Evolutionary conservation across 2,329 filamentous ascomycete genomes (phyloP).

Genomic region (Tolypocladium tropicale): DNA sequence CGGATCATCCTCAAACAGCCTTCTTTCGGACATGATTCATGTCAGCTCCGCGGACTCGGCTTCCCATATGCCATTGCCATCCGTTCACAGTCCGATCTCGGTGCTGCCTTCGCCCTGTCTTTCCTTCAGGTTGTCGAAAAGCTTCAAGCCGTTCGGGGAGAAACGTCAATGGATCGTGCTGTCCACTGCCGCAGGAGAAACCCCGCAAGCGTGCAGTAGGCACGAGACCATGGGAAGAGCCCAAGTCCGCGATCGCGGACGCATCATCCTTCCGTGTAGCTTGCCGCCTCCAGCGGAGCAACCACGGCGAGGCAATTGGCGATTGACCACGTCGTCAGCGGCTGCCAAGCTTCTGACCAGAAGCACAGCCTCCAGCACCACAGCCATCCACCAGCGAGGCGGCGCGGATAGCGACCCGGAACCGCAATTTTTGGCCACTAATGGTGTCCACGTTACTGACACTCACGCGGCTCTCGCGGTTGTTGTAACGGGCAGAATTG

Average conservation of each 20-base stretch:
- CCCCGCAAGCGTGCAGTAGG: too few species aligned
- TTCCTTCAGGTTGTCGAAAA: too few species aligned
- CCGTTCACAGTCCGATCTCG: not conserved
- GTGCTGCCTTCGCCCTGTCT: not conserved
- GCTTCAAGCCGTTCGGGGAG: too few species aligned
- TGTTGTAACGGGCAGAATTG: too few species aligned
- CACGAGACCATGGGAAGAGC: not conserved
- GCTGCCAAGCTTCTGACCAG: not conserved
- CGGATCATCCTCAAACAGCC: not conserved
- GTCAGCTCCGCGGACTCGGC: not conserved
- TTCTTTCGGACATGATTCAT: not conserved
- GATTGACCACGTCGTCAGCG: not conserved
- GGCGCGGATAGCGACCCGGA: not conserved
- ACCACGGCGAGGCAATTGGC: not conserved
- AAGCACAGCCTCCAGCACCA: not conserved
- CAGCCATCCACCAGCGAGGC: too few species aligned
- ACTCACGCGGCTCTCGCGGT: too few species aligned
- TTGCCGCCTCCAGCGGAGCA: not conserved
- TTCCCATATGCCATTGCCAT: too few species aligned
- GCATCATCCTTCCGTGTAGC: not conserved
- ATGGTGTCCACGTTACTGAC: not conserved
- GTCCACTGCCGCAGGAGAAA: not conserved
- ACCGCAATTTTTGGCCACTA: not conserved
- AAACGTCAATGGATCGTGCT: not conserved
- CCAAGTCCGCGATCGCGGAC: not conserved